These are phyloP conservation scores for Leishmania braziliensis DNA, from an alignment of 208 protist species.

Conservation along the genomic window DNA sequence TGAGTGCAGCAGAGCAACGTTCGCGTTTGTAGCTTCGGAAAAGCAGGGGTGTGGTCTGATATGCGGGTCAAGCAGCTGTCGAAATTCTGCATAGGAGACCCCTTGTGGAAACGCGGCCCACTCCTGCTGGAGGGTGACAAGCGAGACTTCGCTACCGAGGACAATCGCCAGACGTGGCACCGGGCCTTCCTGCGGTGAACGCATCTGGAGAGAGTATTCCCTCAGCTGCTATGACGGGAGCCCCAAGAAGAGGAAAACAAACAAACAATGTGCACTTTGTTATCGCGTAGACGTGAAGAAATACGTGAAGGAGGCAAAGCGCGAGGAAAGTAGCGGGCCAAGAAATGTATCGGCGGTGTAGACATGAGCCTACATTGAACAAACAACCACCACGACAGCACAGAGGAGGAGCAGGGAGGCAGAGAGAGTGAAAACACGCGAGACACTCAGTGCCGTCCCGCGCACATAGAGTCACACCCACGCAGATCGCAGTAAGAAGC, in stretches of 20 bases:
- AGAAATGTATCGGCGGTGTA: not conserved
- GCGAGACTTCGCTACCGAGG: conserved; percentile 14
- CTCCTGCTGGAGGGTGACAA: conserved; percentile 8
- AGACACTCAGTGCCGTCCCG: not conserved
- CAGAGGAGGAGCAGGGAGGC: not conserved
- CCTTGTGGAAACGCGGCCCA: conserved; percentile 23
- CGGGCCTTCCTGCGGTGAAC: not conserved
- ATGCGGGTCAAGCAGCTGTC: conserved; percentile 15
- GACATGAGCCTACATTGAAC: not conserved
- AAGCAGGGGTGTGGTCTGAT: not conserved
- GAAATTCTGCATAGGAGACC: conserved; percentile 26
- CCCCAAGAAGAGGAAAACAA: not conserved
- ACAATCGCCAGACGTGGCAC: conserved; percentile 25
- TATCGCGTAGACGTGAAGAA: not conserved
- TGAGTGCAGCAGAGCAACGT: not conserved
- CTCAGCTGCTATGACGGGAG: not conserved
- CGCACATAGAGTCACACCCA: not conserved
- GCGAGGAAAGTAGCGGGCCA: not conserved
- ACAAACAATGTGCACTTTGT: not conserved
- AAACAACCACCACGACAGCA: too few relatives aligned
- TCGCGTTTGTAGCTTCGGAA: not conserved
- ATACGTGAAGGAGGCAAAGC: not conserved
- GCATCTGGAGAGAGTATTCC: conserved; percentile 10
- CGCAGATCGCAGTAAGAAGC: not conserved
- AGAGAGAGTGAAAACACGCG: not conserved